Percentiles rank a stretch among this genome's conserved stretches.
phyloP scores from a whole-genome alignment of 2,329 filamentous ascomycete species.

The Colletotrichum coccodes region DNA sequence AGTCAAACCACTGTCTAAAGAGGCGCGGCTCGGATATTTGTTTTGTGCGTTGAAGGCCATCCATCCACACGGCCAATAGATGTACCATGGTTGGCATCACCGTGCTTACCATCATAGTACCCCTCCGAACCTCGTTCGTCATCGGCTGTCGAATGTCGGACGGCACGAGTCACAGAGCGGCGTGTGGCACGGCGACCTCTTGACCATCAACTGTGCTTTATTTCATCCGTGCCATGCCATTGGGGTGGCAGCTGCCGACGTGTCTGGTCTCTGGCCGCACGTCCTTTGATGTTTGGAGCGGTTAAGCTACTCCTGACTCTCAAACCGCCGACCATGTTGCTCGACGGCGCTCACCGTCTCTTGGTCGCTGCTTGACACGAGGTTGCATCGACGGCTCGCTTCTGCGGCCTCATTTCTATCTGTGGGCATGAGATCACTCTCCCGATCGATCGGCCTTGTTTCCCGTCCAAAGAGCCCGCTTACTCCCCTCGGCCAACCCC shows the following conservation, averaged over 20 bases:
- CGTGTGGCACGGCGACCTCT: not conserved
- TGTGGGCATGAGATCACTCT: slow-evolving; percentile 19
- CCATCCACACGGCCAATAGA: not conserved
- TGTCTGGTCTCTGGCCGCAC: slow-evolving; percentile 15
- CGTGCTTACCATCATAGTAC: not conserved
- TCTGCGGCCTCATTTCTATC: slow-evolving; percentile 18
- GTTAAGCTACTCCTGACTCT: slow-evolving; percentile 28
- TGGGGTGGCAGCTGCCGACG: slow-evolving; percentile 1
- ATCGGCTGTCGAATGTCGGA: not conserved
- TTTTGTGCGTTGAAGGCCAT: not conserved
- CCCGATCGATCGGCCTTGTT: slow-evolving; percentile 28
- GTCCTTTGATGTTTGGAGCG: slow-evolving; percentile 10
- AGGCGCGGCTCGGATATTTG: not conserved
- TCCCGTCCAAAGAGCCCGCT: slow-evolving; percentile 14
- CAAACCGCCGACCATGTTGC: slow-evolving; percentile 23
- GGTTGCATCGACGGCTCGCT: slow-evolving; percentile 16
- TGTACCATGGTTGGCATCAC: not conserved
- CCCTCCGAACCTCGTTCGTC: not conserved
- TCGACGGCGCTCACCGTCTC: slow-evolving; percentile 7
- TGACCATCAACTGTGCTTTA: not conserved
- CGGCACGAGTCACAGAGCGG: slow-evolving; percentile 12
- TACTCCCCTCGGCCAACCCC: slow-evolving; percentile 9
- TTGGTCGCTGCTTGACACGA: slow-evolving; percentile 4
- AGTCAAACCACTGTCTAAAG: not conserved
- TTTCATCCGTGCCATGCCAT: not conserved